Evolutionary conservation across 768 basidiomycete species (phyloP), one percentile per base, ranked within the genome.

Genomic region (Cystoderma amianthinum): DNA sequence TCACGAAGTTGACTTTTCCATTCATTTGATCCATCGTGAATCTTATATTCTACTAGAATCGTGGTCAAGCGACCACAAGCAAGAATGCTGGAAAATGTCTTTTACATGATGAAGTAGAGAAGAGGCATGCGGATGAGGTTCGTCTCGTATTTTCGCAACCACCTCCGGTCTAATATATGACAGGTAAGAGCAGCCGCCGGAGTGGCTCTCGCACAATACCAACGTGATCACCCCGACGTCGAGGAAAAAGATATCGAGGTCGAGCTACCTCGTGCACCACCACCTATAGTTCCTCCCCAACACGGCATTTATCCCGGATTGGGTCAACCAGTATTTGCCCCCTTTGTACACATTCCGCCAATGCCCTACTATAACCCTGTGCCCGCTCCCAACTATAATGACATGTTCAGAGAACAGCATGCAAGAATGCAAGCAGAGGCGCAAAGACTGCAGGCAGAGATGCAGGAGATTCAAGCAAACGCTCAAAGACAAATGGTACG

Each of bases 101-200:
- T 3, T 60, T 89, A 3, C 89, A 82, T 82, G 86, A 89, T 43
- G 48, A 65, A 2, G 71, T 80, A 1, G 84, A 86, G 39, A 61
- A 71, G 39, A 68, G 83, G 23, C 82, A 85, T 51, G 72, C 67
- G 3, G 68, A 78, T 39, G 85, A 89, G 67, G 87, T 81, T 41
- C 18, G 62, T 44, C 5, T 1, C 19, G 33, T 15, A 5, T 12
- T 22, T 6, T 42, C 10, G 11, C 17, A 11, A 36, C 9, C 10
- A 18, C 35, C 17, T 36, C 22, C 16, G 34, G 28, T n/a, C 25
- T 22, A 16, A 5, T 19, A 1, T 39, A 88, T n/a, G n/a, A n/a
- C n/a, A n/a, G 86, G 85, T 89, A 25, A 73, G 74, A 38, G 73
- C 65, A 38, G 88, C 87, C 0, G 79, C 77, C 10, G 73, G 82